These are phyloP conservation scores for Gnaphalium uliginosum DNA, from an alignment of 129 eudicot genomes.

Conservation along the genomic window DNA sequence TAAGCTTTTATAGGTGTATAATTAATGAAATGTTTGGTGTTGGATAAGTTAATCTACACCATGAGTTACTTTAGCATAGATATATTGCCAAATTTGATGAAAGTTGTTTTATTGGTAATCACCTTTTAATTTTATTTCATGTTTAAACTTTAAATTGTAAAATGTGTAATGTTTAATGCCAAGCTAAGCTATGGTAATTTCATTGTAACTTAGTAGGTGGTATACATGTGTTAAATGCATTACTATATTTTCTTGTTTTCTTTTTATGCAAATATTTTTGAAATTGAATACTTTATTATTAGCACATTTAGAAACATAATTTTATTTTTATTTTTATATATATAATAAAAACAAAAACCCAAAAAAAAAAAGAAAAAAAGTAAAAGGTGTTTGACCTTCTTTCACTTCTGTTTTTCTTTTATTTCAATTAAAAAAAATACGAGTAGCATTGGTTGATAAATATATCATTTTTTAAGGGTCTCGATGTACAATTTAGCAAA, in stretches of 20 bases:
- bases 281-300: no score
- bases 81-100: not conserved
- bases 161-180: no score
- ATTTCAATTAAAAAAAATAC: not conserved
- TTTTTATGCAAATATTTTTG: no score
- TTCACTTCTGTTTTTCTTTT: not conserved
- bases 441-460: not conserved
- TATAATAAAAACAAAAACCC: no score
- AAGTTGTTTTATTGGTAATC: not conserved
- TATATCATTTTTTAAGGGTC: not conserved
- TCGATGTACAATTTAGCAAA: not conserved
- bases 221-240: no score
- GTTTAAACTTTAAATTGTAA: no score
- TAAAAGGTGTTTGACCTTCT: conserved; percentile 26
- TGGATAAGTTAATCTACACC: not conserved
- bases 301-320: not conserved
- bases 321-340: no score
- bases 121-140: no score
- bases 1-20: not conserved
- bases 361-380: no score
- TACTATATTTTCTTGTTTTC: no score
- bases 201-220: no score
- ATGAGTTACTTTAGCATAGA: not conserved
- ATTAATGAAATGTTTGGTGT: not conserved
- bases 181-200: no score